Conservation (phyloP, 1,284 basidiomycete species). For the Ceratobasidium sp. region DNA sequence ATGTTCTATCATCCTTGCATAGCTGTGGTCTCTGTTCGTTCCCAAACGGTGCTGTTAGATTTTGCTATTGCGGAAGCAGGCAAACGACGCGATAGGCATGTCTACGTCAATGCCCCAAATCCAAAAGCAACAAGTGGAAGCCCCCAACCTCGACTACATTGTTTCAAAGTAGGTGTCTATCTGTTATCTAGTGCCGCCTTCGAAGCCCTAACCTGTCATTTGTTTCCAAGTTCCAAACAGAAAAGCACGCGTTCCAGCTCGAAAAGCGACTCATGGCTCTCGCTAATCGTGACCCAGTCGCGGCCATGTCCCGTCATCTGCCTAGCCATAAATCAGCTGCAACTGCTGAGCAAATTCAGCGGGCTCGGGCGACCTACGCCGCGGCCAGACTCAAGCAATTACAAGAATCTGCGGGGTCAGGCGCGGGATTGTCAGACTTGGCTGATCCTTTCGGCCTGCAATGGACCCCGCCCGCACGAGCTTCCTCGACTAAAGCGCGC, state of each 20-base stretch:
- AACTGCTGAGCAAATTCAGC: conserved; percentile 31
- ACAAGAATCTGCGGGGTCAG: conserved; percentile 20
- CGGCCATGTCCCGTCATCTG: conserved; percentile 30
- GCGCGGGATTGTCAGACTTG: neutral
- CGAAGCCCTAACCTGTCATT: neutral
- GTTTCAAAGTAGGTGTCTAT: conserved; percentile 20
- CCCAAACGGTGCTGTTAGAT: conserved; percentile 34
- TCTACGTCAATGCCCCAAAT: conserved; percentile 41
- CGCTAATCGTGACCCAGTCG: conserved; percentile 39
- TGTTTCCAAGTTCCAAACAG: conserved; percentile 33
- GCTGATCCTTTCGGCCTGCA: conserved; percentile 33
- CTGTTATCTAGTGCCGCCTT: neutral
- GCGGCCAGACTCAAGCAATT: conserved; percentile 34
- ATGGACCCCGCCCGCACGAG: conserved; percentile 27
- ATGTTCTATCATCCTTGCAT: neutral
- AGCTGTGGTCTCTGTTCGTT: conserved; percentile 39
- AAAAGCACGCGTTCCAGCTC: conserved; percentile 40
- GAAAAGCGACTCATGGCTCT: conserved; percentile 40
- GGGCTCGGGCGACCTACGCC: conserved; percentile 21
- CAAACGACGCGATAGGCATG: conserved; percentile 40
- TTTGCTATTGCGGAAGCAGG: conserved; percentile 41
- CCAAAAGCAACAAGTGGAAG: conserved; percentile 38
- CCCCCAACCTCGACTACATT: conserved; percentile 38
- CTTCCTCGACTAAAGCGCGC: conserved; percentile 30
- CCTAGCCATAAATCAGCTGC: conserved; percentile 15